Percentiles rank a stretch among this genome's conserved stretches.
These are phyloP conservation scores for Melampsora americana DNA, from an alignment of 1,284 basidiomycete species.

Conservation along the genomic window DNA sequence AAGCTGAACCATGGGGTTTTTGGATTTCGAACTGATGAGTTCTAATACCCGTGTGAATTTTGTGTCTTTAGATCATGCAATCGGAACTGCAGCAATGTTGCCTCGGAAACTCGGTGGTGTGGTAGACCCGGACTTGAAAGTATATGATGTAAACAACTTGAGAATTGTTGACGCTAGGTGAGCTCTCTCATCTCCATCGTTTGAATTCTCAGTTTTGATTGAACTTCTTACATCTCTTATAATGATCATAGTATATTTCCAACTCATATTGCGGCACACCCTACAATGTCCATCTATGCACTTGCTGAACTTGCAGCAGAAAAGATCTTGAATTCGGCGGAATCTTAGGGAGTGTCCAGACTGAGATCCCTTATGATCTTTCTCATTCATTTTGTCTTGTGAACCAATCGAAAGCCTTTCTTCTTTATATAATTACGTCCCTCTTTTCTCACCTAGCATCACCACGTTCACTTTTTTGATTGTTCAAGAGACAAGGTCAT, in stretches of 20 bases:
- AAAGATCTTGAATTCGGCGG: background rate
- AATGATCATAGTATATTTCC: conserved; percentile 13
- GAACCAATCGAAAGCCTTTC: no score
- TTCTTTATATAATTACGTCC: no score
- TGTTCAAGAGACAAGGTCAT: no score
- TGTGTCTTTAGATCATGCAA: conserved; percentile 49
- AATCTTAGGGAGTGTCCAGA: no score
- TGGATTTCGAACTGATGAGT: background rate
- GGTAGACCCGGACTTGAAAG: conserved; percentile 62
- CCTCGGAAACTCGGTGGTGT: conserved; percentile 57
- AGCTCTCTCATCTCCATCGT: background rate
- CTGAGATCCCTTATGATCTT: no score
- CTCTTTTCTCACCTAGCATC: no score
- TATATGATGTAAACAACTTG: conserved; percentile 70
- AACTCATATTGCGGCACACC: conserved; percentile 34
- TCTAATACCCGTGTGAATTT: background rate
- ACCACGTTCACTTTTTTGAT: no score
- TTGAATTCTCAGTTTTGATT: no score
- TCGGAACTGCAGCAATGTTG: conserved; percentile 56
- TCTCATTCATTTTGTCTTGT: no score
- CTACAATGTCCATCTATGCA: conserved; percentile 27
- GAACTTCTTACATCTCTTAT: no score
- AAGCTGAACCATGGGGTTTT: background rate
- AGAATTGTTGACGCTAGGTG: conserved; percentile 54
- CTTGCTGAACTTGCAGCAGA: conserved; percentile 33